These are phyloP conservation scores for Neurospora cerealis DNA, from an alignment of 495 filamentous ascomycete genomes.

Conservation along the genomic window DNA sequence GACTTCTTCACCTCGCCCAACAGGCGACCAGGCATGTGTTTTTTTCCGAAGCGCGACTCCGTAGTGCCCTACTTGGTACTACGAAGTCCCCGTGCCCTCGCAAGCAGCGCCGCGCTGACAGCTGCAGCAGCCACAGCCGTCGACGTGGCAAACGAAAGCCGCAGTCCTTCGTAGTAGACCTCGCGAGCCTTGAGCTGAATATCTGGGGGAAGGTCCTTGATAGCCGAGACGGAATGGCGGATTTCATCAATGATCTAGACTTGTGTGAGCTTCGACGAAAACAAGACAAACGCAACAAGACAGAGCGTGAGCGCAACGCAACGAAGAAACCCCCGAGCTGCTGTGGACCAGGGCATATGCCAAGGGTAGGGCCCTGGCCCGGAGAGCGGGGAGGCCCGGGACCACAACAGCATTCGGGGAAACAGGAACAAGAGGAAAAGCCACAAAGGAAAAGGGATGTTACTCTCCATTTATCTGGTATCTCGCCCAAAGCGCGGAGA, in stretches of 20 bases:
- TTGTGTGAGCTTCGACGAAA: neutral
- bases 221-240: conserved; percentile 48
- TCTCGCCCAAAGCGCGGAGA: conserved; percentile 45
- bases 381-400: neutral
- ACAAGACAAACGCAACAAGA: neutral
- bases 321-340: neutral
- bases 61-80: conserved; percentile 15
- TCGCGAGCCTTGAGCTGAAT: conserved; percentile 48
- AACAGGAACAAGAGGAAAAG: neutral
- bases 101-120: conserved; percentile 41
- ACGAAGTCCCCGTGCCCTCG: conserved; percentile 36
- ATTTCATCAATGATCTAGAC: conserved; percentile 49
- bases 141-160: conserved; percentile 44
- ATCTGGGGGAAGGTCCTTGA: conserved; percentile 44
- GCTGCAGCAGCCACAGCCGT: conserved; percentile 41
- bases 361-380: neutral
- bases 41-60: neutral
- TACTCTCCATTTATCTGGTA: conserved; percentile 61
- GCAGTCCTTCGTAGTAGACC: conserved; percentile 51
- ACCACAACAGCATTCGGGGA: neutral
- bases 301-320: neutral
- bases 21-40: neutral
- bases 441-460: conserved; percentile 23
- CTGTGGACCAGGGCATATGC: neutral
- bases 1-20: neutral